These are phyloP conservation scores for Sclerotinia subarctica DNA, from an alignment of 2,329 filamentous ascomycete genomes.

Conservation along the genomic window DNA sequence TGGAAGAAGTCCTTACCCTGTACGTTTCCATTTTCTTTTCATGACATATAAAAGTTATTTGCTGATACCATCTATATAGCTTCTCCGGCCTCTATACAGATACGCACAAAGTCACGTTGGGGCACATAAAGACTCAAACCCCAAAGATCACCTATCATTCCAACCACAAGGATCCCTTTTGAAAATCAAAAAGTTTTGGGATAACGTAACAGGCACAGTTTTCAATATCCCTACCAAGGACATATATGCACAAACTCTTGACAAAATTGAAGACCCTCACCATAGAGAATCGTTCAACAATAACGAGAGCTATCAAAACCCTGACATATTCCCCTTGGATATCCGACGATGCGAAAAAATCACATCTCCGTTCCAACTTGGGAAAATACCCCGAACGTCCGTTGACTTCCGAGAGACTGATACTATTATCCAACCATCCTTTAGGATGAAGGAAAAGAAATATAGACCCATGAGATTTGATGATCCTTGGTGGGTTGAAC, in stretches of 20 bases:
- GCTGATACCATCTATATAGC: background rate
- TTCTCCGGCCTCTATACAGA: constrained; percentile 26
- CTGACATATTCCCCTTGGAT: constrained; percentile 33
- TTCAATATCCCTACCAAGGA: constrained; percentile 34
- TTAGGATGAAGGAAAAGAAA: constrained; percentile 4
- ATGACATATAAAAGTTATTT: background rate
- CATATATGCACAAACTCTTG: background rate
- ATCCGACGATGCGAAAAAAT: constrained; percentile 29
- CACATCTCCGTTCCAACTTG: background rate
- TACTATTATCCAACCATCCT: constrained; percentile 3
- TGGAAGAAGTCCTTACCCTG: constrained; percentile 34
- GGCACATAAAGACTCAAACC: background rate
- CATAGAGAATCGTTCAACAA: background rate
- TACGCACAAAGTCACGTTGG: constrained; percentile 22
- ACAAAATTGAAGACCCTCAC: background rate
- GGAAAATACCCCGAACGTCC: background rate
- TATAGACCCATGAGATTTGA: constrained; percentile 19
- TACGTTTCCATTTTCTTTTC: constrained; percentile 9
- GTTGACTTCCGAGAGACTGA: background rate
- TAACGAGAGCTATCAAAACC: background rate
- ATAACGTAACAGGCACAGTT: constrained; percentile 33
- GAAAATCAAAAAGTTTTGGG: constrained; percentile 31
- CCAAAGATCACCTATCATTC: too few species aligned
- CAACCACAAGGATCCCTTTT: background rate
- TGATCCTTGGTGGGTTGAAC: constrained; percentile 34